Evolutionary conservation across 768 basidiomycete species (phyloP).

Genomic region (Cantharellus anzutake): DNA sequence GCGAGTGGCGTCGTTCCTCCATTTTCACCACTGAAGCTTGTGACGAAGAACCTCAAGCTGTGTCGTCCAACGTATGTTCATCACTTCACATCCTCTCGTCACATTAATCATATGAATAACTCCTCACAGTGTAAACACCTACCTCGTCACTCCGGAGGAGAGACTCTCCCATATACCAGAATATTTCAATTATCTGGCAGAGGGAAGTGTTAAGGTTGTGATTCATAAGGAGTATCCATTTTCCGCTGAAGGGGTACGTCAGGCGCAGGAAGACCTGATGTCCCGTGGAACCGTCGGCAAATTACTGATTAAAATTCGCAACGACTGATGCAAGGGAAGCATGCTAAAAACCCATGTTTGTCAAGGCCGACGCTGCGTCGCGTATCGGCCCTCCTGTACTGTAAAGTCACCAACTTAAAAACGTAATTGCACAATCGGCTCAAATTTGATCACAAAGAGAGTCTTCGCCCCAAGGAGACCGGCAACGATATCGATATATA

Average conservation of each 20-base stretch:
- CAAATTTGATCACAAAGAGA: no score
- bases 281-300: slow-evolving; percentile 73
- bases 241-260: slow-evolving; percentile 53
- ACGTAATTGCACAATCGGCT: no score
- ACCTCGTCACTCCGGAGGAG: slow-evolving; percentile 58
- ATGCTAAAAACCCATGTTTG: no score
- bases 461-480: no score
- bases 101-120: not conserved
- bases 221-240: slow-evolving; percentile 70
- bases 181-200: slow-evolving; percentile 40
- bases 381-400: no score
- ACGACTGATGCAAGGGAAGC: no score
- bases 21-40: slow-evolving; percentile 52
- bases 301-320: slow-evolving; percentile 40
- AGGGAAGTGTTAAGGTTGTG: slow-evolving; percentile 42
- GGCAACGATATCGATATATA: no score
- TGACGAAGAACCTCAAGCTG: slow-evolving; percentile 65
- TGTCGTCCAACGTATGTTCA: slow-evolving; percentile 49
- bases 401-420: no score
- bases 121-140: slow-evolving; percentile 42
- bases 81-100: not conserved
- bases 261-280: slow-evolving; percentile 62
- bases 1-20: slow-evolving; percentile 73
- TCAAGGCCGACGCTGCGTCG: no score
- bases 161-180: slow-evolving; percentile 40